Evolutionary conservation across 257 asterid species (phyloP).

Genomic region (Fraxinus americana): DNA sequence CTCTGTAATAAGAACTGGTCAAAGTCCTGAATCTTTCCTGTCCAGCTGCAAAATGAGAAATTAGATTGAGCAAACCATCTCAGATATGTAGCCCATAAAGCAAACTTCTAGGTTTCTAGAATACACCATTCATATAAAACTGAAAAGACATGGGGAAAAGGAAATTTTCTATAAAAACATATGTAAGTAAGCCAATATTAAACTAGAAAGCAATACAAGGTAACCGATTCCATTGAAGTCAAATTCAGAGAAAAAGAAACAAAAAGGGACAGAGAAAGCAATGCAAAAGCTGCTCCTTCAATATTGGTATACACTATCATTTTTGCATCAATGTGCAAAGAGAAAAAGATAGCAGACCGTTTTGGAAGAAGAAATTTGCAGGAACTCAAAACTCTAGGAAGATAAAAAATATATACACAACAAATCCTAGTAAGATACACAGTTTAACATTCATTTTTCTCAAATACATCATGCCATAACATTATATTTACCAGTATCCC

Average conservation of each 20-base stretch:
- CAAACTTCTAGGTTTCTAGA: neutral
- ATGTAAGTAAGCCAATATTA: neutral
- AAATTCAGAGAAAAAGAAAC: neutral
- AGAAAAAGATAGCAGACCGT: neutral
- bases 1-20: slow-evolving; percentile 74
- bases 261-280: neutral
- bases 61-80: slow-evolving; percentile 11
- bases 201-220: neutral
- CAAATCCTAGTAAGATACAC: neutral
- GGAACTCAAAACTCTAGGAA: neutral
- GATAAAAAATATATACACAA: neutral
- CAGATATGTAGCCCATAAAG: neutral
- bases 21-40: slow-evolving; percentile 73
- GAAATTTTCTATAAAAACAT: neutral
- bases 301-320: neutral
- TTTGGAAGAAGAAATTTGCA: slow-evolving; percentile 2
- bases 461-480: neutral
- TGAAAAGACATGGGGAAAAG: neutral
- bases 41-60: slow-evolving; percentile 54
- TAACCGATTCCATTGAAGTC: neutral
- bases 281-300: neutral
- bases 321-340: neutral
- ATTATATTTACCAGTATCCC: slow-evolving; percentile 88
- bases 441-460: neutral
- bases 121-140: neutral